Evolutionary conservation across 1,284 basidiomycete genomes (phyloP), one percentile per base, ranked within the genome.

Genomic region (Flammula alnicola): DNA sequence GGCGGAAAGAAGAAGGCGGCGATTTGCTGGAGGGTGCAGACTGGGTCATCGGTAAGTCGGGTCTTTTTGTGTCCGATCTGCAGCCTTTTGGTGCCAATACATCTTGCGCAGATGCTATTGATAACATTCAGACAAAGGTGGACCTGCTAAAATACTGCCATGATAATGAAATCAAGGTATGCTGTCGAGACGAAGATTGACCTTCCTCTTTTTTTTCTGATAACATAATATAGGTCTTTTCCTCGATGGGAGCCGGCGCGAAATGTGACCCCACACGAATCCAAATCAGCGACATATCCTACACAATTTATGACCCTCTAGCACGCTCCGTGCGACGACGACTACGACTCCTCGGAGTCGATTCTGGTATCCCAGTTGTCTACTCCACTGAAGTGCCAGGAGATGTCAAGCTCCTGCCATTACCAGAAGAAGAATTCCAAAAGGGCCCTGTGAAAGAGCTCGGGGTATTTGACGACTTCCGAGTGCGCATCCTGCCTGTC

Each of bases 181-280:
- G n/a, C n/a, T n/a, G 19, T 26, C 22, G 7, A 8, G 4, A 14
- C 17, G 11, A 2, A 11, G 12, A 22, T 37, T 22, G 19, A 16
- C 10, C 22, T 40, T 10, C 27, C 30, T 14, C 16, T 29, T 7
- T n/a, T n/a, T 36, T 40, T 44, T 19, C 14, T 19, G n/a, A n/a
- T n/a, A n/a, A n/a, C 27, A 11, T 16, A 27, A 8, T 39, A 26
- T 54, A 89, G 86, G 89, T 97, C 14, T 97, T 99, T 69, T 92
- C 95, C 1, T 94, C 93, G 14, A 97, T 99, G 93, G 97, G 97
- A 33, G 93, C 96, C 1, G 90, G 95, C n/a, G 92, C 95, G 5
- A 99, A 99, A 73, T 82, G 81, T 53, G 97, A 99, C 67, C 95
- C 97, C 0, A 97, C 95, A 4, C 82, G 95, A 25, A 83, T 99